A percentile compares a stretch with the other conserved stretches of the same genome.
These are phyloP conservation scores for Ilex asprella DNA, from an alignment of 257 asterid species.

Conservation along the genomic window DNA sequence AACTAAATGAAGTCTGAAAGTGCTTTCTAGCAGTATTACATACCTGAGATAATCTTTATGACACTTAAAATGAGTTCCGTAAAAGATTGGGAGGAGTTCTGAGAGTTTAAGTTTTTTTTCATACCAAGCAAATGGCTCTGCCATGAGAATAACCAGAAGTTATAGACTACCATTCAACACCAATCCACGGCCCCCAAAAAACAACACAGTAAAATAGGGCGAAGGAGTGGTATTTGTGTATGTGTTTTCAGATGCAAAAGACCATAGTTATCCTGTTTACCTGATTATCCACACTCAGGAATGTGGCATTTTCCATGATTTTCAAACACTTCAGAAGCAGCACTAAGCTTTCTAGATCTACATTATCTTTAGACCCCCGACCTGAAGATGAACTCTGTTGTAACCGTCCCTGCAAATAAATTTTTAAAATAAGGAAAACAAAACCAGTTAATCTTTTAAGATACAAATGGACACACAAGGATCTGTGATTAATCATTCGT, in stretches of 20 bases:
- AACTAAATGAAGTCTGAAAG: background rate
- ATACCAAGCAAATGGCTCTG: slow-evolving; percentile 80
- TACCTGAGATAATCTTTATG: slow-evolving; percentile 76
- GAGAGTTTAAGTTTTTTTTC: slow-evolving; percentile 54
- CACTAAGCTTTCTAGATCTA: slow-evolving; percentile 46
- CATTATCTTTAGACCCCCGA: slow-evolving; percentile 30
- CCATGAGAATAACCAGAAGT: slow-evolving; percentile 1
- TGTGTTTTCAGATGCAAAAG: background rate
- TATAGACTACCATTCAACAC: background rate
- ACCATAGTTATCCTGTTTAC: slow-evolving; percentile 15
- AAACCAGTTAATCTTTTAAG: background rate
- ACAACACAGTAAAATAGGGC: background rate
- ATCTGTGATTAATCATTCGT: background rate
- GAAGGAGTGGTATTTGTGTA: background rate
- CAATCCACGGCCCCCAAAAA: background rate
- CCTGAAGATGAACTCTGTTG: slow-evolving; percentile 29
- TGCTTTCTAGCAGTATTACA: background rate
- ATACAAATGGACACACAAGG: too few relatives aligned
- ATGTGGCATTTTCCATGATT: slow-evolving; percentile 78
- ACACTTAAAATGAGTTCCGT: slow-evolving; percentile 56
- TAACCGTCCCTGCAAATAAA: slow-evolving; percentile 49
- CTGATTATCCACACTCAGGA: slow-evolving; percentile 71
- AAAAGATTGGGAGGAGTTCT: slow-evolving; percentile 53
- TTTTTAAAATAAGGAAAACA: background rate
- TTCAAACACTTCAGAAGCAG: slow-evolving; percentile 67